Evolutionary conservation across 169 alveolate genomes (phyloP), one percentile per base, ranked within the genome.

Genomic region (Eimeria tenella): DNA sequence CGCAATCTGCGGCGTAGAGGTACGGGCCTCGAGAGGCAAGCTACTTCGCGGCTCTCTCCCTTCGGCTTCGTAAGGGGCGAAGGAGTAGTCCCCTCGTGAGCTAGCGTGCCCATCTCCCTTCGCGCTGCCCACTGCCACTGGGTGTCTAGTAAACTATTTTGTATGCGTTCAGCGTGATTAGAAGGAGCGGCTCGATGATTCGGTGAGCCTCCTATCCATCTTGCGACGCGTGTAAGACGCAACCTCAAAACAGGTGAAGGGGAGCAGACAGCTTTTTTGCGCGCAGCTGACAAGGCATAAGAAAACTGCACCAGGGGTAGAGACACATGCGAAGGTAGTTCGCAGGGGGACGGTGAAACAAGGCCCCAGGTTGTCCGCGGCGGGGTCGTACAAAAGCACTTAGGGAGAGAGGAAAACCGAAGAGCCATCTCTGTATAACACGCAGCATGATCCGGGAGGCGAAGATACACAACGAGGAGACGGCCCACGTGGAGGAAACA

Each of bases 1-100:
- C 75, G 90, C 50, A 83, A 53, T n/a, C 60, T 65, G 13, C 62
- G 75, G 42, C 90, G 25, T 31, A 83, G 62, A n/a, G 90, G 90
- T 13, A 83, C n/a, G 17, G 10, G 75, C 49, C 58, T 55, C 6
- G 65, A 25, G 73, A 58, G 63, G 15, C 77, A 9, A 5, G 58
- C 90, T 50, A 25, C 60, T 42, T 13, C 60, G 31, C 63, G 52
- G 31, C 63, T 5, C 63, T 49, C 19, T 4, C 84, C 84, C 7
- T 4, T 25, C 15, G 84, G 63, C 84, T 25, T 60, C 62, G 52
- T 5, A 17, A 42, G 42, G 15, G 5, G 82, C 58, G 58, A 31
- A 31, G 56, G 55, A 15, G 42, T 4, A 31, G 84, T 8, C 25
- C 15, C 63, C 84, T 25, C 5, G 17, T 0, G 84, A 74, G 63